Base-by-base conservation (phyloP, 495 filamentous ascomycete species). In the Umbilicaria muhlenbergii region DNA sequence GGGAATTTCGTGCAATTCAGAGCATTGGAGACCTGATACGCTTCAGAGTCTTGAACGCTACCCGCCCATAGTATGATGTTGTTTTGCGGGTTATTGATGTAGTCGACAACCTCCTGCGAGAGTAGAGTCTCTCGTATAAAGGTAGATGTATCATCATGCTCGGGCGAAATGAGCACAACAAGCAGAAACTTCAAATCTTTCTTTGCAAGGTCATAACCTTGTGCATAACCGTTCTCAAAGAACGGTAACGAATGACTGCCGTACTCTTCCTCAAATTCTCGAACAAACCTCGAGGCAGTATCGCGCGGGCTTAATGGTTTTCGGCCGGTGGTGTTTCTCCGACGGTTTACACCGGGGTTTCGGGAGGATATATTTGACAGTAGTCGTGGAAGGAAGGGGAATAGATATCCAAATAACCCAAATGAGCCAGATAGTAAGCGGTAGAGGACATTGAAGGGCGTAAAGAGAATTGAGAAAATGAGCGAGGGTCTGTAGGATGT, bases 231-330 rank as follows among this genome's bases (percentile, higher is more conserved):
- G 34, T 77, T 80, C 48, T 94, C 87, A 48, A 80, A 73, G 58
- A 89, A 93, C 0, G 74, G 70, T 11, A 96, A 60, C 13, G 62
- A 59, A 48, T 81, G 68, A 10, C 63, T 59, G 3, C 83, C 86
- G 59, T 93, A 91, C 50, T 92, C 83, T 55, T 96, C 91, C 56
- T 94, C 86, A 51, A 98, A 94, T 45, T 94, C 84, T 3, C 87
- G 76, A 50, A 81, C 80, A 55, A 96, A 91, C 35, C 91, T 68
- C 32, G 83, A 79, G 0, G 89, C 86, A 0, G 86, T 89, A 54
- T 96, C 91, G 32, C 83, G 74, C 2, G 91, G 85, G 46, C 77
- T 79, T 14, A 93, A 62, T 8, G 82, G 66, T 51, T 82, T 70
- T 34, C 89, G 75, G 3, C 82, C 81, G 41, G 65, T 77, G 0